These are phyloP conservation scores for Brassica napus DNA, from an alignment of 345 rosid genomes.

Conservation along the genomic window Da-Ae NC_063452.1:54678001-54678500, in stretches of 20 bases:
- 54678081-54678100: conserved; percentile 21
- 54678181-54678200: conserved; percentile 44
- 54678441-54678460: conserved; percentile 48
- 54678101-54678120: conserved; percentile 49
- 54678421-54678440: conserved; percentile 37
- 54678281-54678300: conserved; percentile 71
- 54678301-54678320: conserved; percentile 93
- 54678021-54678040: conserved; percentile 29
- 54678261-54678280: conserved; percentile 50
- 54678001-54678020: conserved; percentile 32
- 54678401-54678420: conserved; percentile 34
- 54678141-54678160: conserved; percentile 41
- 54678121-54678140: conserved; percentile 45
- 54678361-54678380: conserved; percentile 37
- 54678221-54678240: conserved; percentile 49
- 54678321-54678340: conserved; percentile 61
- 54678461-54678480: conserved; percentile 76
- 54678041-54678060: conserved; percentile 36
- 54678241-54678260: conserved; percentile 47
- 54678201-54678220: conserved; percentile 43
- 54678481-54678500: conserved; percentile 67
- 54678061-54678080: conserved; percentile 36
- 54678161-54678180: conserved; percentile 48
- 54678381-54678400: conserved; percentile 43
- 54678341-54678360: conserved; percentile 43